Evolutionary conservation across 2,329 filamentous ascomycete genomes (phyloP).

Genomic region (Fusarium metavorans): DNA sequence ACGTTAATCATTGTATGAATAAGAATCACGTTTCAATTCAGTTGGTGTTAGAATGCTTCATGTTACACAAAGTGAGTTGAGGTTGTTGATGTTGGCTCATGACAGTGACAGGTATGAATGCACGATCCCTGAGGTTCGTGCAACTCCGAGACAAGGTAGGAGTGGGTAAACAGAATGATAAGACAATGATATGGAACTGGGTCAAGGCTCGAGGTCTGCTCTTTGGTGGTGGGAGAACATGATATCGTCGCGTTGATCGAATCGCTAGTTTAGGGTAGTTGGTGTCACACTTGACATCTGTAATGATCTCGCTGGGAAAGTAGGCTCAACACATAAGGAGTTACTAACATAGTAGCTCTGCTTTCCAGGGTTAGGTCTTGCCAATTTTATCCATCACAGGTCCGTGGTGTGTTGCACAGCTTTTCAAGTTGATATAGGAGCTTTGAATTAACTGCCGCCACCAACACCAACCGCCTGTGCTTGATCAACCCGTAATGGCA

Average conservation of each 20-base stretch:
- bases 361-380: fast-evolving
- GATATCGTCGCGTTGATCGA: neutral
- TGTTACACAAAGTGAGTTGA: neutral
- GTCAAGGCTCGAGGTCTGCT: neutral
- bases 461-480: no score
- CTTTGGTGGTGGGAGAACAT: neutral
- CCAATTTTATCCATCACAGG: neutral
- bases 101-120: neutral
- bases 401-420: neutral
- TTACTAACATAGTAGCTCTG: no score
- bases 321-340: no score
- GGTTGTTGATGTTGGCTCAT: neutral
- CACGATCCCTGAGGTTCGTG: neutral
- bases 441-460: neutral
- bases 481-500: neutral
- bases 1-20: conserved; percentile 46
- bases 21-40: conserved; percentile 38
- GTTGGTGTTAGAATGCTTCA: neutral
- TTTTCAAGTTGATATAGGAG: neutral
- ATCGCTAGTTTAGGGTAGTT: neutral
- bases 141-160: neutral
- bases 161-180: neutral
- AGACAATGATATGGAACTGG: neutral
- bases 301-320: neutral
- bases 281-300: neutral